These are phyloP conservation scores for Phalaenopsis equestris DNA, from an alignment of 106 monocot genomes.

Conservation along the genomic window DNA sequence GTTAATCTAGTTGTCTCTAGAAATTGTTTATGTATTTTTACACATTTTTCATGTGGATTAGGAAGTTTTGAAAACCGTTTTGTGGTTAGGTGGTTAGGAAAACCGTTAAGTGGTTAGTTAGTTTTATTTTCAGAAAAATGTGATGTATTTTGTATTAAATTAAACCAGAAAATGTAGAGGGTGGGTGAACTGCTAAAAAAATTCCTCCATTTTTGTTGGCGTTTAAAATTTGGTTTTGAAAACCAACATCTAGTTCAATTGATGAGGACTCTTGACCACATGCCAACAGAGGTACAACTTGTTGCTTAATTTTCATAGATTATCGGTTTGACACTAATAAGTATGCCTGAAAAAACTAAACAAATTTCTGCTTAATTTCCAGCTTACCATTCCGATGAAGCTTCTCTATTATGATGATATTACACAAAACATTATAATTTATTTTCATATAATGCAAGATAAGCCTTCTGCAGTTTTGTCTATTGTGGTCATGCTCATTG, in stretches of 20 bases:
- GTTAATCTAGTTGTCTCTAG: too few relatives aligned
- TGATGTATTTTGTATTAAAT: too few relatives aligned
- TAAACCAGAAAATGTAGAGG: too few relatives aligned
- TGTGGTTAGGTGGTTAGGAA: too few relatives aligned
- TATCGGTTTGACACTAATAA: not conserved
- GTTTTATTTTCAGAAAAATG: too few relatives aligned
- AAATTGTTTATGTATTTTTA: too few relatives aligned
- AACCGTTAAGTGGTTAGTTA: too few relatives aligned
- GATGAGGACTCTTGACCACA: constrained; percentile 94
- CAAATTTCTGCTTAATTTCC: constrained; percentile 17
- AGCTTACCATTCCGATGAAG: constrained; percentile 97
- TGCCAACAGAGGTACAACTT: constrained; percentile 74
- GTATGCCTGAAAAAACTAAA: not conserved
- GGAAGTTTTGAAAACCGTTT: too few relatives aligned
- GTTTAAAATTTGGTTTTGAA: too few relatives aligned
- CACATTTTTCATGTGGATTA: too few relatives aligned
- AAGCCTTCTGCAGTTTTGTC: not conserved
- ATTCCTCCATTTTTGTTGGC: too few relatives aligned
- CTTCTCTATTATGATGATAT: constrained; percentile 88
- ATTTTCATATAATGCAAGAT: not conserved
- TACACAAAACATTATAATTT: constrained; percentile 40
- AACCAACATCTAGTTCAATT: constrained; percentile 79
- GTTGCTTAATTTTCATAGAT: not conserved
- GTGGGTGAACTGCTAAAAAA: too few relatives aligned
- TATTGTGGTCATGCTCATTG: not conserved